Evolutionary conservation across 305 asterid species (phyloP), one percentile per base, ranked within the genome.

Genomic region (Fraxinus dipetala): DNA sequence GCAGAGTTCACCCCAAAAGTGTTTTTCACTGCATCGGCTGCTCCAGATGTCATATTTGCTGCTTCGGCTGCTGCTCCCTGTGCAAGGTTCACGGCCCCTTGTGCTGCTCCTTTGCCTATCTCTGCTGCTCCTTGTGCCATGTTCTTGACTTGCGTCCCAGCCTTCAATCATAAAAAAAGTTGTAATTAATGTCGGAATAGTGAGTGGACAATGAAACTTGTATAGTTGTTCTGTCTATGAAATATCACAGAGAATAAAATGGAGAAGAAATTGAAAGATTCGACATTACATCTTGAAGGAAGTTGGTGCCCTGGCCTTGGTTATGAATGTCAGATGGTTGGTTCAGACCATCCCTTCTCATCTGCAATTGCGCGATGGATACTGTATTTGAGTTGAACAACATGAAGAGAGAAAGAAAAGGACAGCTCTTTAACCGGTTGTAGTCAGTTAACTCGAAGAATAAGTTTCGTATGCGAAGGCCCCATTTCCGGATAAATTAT

Each of bases 281-380:
- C 20, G 30, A 13, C 38, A 69, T 69, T 88, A 94, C 97, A 90
- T 92, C 93, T 79, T 89, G 89, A 79, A 94, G 87, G 84, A 91
- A 84, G 85, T 65, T 87, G 78, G 85, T 70, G 9, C 59, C 30
- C 2, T 85, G 83, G 61, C 84, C 82, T 80, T 90, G 88, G 83
- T 28, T 86, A 2, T 80, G 87, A 28, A 73, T 24, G 67, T 88
- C 83, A 6, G 88, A 82, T 54, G 87, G 86, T 82, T 89, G 88
- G 80, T 85, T 82, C 79, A 73, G 48, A 54, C 87, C 88, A 51
- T 87, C 90, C 80, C 90, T 90, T 78, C 90, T 79, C 90, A 90
- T 79, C 96, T 94, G 74, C 83, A 85, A 72, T 79, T n/a, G 9
- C 24, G 28, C 0, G 24, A 75, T 8, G 4, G 30, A 6, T 31